These are phyloP conservation scores for Nemania diffusa DNA, from an alignment of 2,329 filamentous ascomycete species.

Conservation along the genomic window DNA sequence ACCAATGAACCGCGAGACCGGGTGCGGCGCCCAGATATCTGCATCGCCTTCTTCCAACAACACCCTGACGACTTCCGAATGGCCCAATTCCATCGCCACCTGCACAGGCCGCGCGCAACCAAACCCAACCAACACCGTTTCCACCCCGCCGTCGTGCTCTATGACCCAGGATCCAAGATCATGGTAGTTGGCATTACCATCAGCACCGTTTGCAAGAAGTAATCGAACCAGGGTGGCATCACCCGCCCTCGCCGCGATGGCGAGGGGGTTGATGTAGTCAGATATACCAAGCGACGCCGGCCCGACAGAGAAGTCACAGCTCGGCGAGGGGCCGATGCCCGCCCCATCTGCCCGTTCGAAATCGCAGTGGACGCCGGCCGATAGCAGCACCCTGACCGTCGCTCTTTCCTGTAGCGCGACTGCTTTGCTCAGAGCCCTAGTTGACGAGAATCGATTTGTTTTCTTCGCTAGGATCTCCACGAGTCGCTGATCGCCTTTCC, in stretches of 20 bases:
- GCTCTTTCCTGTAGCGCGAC: neutral
- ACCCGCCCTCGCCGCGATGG: conserved; percentile 6
- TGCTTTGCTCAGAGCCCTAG: neutral
- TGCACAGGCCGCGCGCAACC: neutral
- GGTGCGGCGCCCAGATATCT: neutral
- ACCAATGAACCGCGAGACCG: neutral
- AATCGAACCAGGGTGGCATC: neutral
- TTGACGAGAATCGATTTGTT: neutral
- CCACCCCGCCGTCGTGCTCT: neutral
- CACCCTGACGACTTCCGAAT: neutral
- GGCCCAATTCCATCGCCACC: neutral
- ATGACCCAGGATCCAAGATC: neutral
- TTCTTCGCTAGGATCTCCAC: conserved; percentile 2
- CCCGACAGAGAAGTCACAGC: neutral
- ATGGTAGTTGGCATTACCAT: conserved; percentile 10
- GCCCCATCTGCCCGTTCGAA: neutral
- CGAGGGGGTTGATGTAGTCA: neutral
- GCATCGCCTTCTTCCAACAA: neutral
- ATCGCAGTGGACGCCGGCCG: neutral
- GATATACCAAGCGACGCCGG: neutral
- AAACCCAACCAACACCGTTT: neutral
- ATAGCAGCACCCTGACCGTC: neutral
- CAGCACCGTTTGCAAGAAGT: neutral
- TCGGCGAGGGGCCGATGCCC: too few relatives aligned
- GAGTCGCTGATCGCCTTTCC: conserved; percentile 17